A percentile compares a stretch with the other conserved stretches of the same genome.
These are phyloP conservation scores for Sorghum bicolor DNA, from an alignment of 176 grass and related monocot species.

Conservation along the genomic window DNA sequence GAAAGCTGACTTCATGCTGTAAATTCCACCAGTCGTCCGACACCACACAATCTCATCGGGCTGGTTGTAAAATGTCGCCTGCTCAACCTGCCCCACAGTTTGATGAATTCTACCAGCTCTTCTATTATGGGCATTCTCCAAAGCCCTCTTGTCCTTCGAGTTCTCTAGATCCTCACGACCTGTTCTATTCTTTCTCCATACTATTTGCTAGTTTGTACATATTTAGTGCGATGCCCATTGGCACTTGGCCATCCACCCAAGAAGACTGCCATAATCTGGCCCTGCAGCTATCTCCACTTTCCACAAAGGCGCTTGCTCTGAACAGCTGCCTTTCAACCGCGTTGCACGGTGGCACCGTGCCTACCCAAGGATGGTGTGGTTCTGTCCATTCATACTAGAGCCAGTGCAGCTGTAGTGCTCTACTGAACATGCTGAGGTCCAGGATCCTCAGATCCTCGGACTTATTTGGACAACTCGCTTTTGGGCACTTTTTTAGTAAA, in stretches of 20 bases:
- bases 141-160: not conserved
- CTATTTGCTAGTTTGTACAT: not conserved
- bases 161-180: not conserved
- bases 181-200: not conserved
- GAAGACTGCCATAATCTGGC: not conserved
- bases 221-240: not conserved
- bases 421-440: not conserved
- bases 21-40: not conserved
- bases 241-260: not conserved
- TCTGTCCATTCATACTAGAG: not conserved
- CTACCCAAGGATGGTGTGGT: not conserved
- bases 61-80: not conserved
- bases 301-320: not conserved
- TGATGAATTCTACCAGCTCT: not conserved
- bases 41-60: not conserved
- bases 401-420: not conserved
- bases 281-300: not conserved
- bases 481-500: not conserved
- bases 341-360: not conserved
- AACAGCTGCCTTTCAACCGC: not conserved
- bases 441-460: not conserved
- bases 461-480: not conserved
- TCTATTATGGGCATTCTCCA: too few relatives aligned
- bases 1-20: not conserved
- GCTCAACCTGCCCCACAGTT: not conserved